Evolutionary conservation across 441 rosid genomes (phyloP), one percentile per base, ranked within the genome.

Genomic region (Adansonia madagascariensis): DNA sequence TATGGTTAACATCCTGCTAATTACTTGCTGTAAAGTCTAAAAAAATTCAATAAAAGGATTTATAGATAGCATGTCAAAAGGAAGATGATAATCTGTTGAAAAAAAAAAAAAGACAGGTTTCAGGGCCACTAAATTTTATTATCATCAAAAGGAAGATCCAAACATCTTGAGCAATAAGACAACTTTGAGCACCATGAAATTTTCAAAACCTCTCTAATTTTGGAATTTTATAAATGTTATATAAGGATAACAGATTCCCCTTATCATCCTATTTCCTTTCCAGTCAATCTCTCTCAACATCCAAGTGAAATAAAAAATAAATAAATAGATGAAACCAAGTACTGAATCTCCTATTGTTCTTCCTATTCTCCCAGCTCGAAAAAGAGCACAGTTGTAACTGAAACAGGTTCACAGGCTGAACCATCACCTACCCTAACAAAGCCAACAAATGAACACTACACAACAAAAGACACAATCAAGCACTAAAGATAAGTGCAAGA

Each of bases 121-220:
- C 10, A 63, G 20, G 39, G 41, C 69, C 69, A n/a, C 9, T n/a
- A 64, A 64, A 35, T 35, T 63, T 63, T 63, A 63, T 39, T 64
- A 39, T n/a, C 69, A 35, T 64, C 68, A 39, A 39, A 39, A 64
- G 69, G 69, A 39, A 64, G 47, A n/a, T 2, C 22, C 46, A 6
- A 31, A 63, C 15, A 63, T 63, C 3, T 24, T 22, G 4, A 15
- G 69, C 43, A 69, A 27, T 69, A 69, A 12, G 39, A 12, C 59
- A 24, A 20, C 15, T 49, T 69, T 24, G 41, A 69, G n/a, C 31
- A 69, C 44, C 73, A 49, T 0, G 41, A 69, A 69, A 17, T 49
- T 69, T 31, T 69, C 52, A 35, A 71, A 71, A 55, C 62, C 73
- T 53, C 49, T 39, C 49, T 39, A 71, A 17, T 55, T 71, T 71